Evolutionary conservation across 345 rosid species (phyloP), one percentile per base, ranked within the genome.

Genomic region (Hibiscus tridactylites): DNA sequence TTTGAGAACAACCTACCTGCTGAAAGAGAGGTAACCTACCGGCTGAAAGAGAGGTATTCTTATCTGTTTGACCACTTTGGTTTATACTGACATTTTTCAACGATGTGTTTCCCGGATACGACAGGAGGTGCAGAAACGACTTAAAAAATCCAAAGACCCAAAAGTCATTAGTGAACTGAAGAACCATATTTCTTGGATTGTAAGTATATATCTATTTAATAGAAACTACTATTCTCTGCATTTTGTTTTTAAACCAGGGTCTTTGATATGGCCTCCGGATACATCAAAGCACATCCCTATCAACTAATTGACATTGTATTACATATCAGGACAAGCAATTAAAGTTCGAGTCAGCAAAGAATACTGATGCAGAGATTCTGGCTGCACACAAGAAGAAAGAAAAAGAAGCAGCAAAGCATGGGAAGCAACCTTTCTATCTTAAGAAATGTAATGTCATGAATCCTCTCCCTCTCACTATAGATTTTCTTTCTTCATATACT

Each of bases 341-440:
- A 62, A 92, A 87, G 81, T 85, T 79, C 52, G 91, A 85, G 67
- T 85, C 96, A 47, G 74, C 82, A 56, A 87, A 85, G 80, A 84
- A 76, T 76, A 81, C 73, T 63, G 94, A 88, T 66, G 71, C 84
- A n/a, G 71, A 86, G 50, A 84, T 94, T 74, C 72, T 91, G 39
- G 54, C 95, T 28, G 86, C 84, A 74, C 97, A 94, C 85, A 88
- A 88, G 80, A 91, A 86, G 88, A 88, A 80, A 80, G 96, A 91
- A 74, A 83, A 91, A 80, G 93, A 90, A 83, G 97, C 97, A 3
- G 86, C 90, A 39, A 94, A 90, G 81, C 88, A 87, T 37, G 97
- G 97, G 31, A 94, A 91, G 80, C 78, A 12, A 21, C 97, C 97
- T 46, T 94, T 79, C 82, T 94, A 90, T 86, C 86, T 91, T 47